Evolutionary conservation across 192 early-diverging fungal genomes (phyloP), one percentile per base, ranked within the genome.

Genomic region (Umbelopsis sp.): DNA sequence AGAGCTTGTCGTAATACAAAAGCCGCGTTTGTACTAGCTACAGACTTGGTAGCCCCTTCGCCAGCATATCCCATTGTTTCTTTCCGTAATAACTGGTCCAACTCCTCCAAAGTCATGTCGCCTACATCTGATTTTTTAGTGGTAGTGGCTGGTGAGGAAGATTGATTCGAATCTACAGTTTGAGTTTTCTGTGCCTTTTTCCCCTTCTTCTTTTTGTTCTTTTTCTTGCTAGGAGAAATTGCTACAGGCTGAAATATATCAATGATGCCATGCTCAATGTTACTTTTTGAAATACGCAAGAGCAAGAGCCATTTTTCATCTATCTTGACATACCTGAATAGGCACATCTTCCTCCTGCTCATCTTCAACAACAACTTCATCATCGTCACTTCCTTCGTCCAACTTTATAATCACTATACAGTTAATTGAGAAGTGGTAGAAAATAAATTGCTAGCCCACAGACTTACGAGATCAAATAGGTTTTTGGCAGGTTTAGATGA

Each of bases 401-500:
- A 89, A 75, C 88, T 90, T 69, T 50, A 11, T 4, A n/a, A n/a
- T n/a, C n/a, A n/a, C n/a, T n/a, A n/a, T n/a, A n/a, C n/a, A n/a
- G n/a, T n/a, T n/a, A n/a, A n/a, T n/a, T n/a, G n/a, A n/a, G n/a
- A n/a, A n/a, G n/a, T n/a, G n/a, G n/a, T n/a, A n/a, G n/a, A n/a
- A n/a, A n/a, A n/a, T n/a, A n/a, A n/a, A n/a, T n/a, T n/a, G n/a
- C n/a, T n/a, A n/a, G n/a, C n/a, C n/a, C n/a, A n/a, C n/a, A n/a
- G n/a, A n/a, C 74, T 52, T 86, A 91, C 89, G 82, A 91, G 74
- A 41, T 79, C 88, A 80, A 90, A 90, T 43, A 87, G 51, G 72
- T 91, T 90, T 41, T 80, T 68, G 36, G 75, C 74, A 3, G 73
- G 51, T 24, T 59, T 51, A 45, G 50, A 59, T 38, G 77, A 76